Evolutionary conservation across 192 early-diverging fungal species (phyloP).

Genomic region (Backusella westeae): DNA sequence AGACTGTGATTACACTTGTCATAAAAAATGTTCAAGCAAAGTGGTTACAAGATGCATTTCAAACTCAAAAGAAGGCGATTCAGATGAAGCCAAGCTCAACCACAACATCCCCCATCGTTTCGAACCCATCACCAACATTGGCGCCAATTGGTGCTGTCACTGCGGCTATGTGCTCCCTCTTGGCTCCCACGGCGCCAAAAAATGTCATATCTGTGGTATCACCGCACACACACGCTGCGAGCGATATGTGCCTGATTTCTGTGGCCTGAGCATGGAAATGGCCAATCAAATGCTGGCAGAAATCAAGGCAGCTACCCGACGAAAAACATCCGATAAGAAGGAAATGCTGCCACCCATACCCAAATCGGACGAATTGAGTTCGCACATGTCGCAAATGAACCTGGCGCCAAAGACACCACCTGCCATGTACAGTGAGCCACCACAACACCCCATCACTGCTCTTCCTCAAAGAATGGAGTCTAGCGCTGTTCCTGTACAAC

Average conservation of each 20-base stretch:
- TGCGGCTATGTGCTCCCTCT: slow-evolving; percentile 94
- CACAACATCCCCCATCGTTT: slow-evolving; percentile 98
- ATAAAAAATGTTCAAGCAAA: slow-evolving; percentile 82
- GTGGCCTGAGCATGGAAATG: slow-evolving; percentile 84
- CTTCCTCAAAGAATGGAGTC: neutral
- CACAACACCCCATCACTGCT: neutral
- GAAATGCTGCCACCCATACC: no score
- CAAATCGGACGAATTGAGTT: neutral
- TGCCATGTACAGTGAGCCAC: neutral
- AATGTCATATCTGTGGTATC: slow-evolving; percentile 63
- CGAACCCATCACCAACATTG: slow-evolving; percentile 74
- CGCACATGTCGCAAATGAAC: neutral
- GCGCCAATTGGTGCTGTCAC: slow-evolving; percentile 95
- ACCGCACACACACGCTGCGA: slow-evolving; percentile 83
- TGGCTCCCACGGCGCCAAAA: slow-evolving; percentile 60
- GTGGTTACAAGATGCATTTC: slow-evolving; percentile 92
- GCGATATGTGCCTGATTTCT: slow-evolving; percentile 85
- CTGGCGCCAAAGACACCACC: neutral
- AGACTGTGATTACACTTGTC: slow-evolving; percentile 94
- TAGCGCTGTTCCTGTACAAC: neutral
- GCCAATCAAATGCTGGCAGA: slow-evolving; percentile 85
- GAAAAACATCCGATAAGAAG: neutral
- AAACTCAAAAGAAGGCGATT: slow-evolving; percentile 60
- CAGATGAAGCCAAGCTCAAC: slow-evolving; percentile 66
- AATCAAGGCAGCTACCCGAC: slow-evolving; percentile 61